A percentile compares a stretch with the other conserved stretches of the same genome.
Conservation (phyloP, 495 filamentous ascomycete species). For the Hypomontagnella submonticulosa region DNA sequence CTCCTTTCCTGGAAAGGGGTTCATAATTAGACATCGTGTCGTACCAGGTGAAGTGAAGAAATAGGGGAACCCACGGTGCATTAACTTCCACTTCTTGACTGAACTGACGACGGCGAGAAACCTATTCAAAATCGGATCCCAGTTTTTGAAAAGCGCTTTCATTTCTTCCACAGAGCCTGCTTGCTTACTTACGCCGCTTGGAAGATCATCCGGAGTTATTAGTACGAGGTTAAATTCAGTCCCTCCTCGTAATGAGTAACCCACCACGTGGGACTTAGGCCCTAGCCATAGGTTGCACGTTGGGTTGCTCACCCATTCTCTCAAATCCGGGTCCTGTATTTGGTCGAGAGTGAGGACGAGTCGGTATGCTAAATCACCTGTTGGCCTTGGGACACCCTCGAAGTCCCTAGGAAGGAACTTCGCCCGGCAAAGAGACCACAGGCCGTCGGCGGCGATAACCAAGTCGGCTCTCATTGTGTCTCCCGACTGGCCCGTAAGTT, state of each 20-base stretch:
- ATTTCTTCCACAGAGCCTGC: constrained; percentile 58
- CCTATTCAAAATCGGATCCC: constrained; percentile 57
- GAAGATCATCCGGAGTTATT: constrained; percentile 59
- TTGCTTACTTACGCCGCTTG: constrained; percentile 50
- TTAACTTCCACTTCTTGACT: constrained; percentile 52
- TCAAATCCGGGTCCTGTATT: constrained; percentile 56
- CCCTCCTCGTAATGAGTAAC: constrained; percentile 63
- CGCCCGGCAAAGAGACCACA: constrained; percentile 60
- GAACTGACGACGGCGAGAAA: constrained; percentile 39
- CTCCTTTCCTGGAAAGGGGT: constrained; percentile 34
- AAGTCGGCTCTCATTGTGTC: constrained; percentile 54
- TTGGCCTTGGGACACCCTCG: constrained; percentile 55
- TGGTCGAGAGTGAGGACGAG: constrained; percentile 59
- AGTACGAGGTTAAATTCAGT: constrained; percentile 66
- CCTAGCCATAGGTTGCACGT: constrained; percentile 75
- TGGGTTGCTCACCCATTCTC: constrained; percentile 59
- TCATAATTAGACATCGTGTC: constrained; percentile 11
- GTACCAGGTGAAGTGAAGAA: not conserved
- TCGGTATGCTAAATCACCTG: constrained; percentile 68
- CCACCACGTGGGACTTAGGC: constrained; percentile 63
- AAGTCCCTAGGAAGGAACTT: constrained; percentile 51
- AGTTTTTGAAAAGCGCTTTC: constrained; percentile 55
- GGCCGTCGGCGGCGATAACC: constrained; percentile 64
- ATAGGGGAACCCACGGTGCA: constrained; percentile 45
- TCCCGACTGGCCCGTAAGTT: constrained; percentile 50